Conservation (phyloP, 2,329 filamentous ascomycete species). For the Botryotinia narcissicola region DNA sequence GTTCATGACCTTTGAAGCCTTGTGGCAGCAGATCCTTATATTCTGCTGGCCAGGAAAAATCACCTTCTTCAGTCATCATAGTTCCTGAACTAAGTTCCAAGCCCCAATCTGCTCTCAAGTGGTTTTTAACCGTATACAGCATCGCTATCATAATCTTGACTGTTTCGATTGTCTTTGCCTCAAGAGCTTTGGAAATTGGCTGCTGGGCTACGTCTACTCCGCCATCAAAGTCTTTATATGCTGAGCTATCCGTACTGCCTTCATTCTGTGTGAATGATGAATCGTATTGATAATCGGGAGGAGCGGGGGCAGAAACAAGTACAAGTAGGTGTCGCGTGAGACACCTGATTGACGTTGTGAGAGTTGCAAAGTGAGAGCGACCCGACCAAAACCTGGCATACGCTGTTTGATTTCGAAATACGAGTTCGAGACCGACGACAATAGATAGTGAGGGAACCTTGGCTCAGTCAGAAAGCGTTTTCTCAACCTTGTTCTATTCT, state of each 20-base stretch:
- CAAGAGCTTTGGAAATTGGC: slow-evolving; percentile 28
- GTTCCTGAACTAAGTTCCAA: slow-evolving; percentile 40
- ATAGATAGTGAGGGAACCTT: slow-evolving; percentile 61
- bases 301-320: slow-evolving; percentile 37
- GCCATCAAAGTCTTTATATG: slow-evolving; percentile 18
- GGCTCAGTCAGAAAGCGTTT: neutral
- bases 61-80: slow-evolving; percentile 36
- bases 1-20: slow-evolving; percentile 53
- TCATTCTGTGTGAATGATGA: slow-evolving; percentile 25
- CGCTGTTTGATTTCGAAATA: slow-evolving; percentile 61
- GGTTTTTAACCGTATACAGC: slow-evolving; percentile 62
- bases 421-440: slow-evolving; percentile 65
- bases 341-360: slow-evolving; percentile 59
- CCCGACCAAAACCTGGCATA: slow-evolving; percentile 51
- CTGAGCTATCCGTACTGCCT: slow-evolving; percentile 18
- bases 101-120: slow-evolving; percentile 61
- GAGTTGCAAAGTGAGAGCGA: slow-evolving; percentile 53
- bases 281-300: slow-evolving; percentile 25
- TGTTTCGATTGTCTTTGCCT: slow-evolving; percentile 53
- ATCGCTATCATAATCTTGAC: slow-evolving; percentile 59
- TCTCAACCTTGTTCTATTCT: neutral
- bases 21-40: slow-evolving; percentile 51
- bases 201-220: neutral
- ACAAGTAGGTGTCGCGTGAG: slow-evolving; percentile 54
- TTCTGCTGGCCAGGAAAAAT: slow-evolving; percentile 43